phyloP scores from a whole-genome alignment of 306 rosid genomes.

The Sophora flavescens region DNA sequence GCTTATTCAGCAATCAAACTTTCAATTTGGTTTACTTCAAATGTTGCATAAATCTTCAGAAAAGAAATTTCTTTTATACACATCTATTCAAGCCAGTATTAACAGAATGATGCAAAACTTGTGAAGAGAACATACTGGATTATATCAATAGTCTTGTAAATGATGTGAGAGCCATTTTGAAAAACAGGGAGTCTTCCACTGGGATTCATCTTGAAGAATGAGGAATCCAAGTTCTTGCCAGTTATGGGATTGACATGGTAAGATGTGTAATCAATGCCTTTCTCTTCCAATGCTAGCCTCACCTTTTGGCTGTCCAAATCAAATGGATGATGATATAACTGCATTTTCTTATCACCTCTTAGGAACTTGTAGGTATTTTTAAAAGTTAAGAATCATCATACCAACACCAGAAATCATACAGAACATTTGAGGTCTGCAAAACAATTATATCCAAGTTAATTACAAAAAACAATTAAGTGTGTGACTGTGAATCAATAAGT shows the following conservation, averaged over 20 bases:
- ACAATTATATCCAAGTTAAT: conserved; percentile 31
- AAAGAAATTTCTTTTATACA: not conserved
- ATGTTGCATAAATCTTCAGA: conserved; percentile 3
- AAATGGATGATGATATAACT: conserved; percentile 93
- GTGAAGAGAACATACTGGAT: conserved; percentile 75
- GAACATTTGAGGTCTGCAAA: conserved; percentile 50
- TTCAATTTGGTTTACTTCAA: not conserved
- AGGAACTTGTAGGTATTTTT: conserved; percentile 23
- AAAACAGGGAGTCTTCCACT: conserved; percentile 83
- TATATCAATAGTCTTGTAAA: conserved; percentile 78
- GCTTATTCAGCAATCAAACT: not conserved
- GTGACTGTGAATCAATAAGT: not conserved
- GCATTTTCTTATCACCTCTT: conserved; percentile 65
- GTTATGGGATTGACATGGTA: conserved; percentile 90
- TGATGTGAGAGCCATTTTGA: conserved; percentile 86
- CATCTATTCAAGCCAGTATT: conserved; percentile 10
- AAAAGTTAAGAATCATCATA: conserved; percentile 16
- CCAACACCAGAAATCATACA: conserved; percentile 42
- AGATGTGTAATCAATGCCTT: conserved; percentile 85
- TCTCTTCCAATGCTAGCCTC: conserved; percentile 95
- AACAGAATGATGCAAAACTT: conserved; percentile 20
- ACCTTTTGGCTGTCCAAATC: conserved; percentile 90
- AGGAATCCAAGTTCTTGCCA: conserved; percentile 87
- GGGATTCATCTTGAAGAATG: conserved; percentile 80
- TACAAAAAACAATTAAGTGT: not conserved